phyloP scores from a whole-genome alignment of 1,139 yeast genomes.

The Debaryomyces sp. region DNA sequence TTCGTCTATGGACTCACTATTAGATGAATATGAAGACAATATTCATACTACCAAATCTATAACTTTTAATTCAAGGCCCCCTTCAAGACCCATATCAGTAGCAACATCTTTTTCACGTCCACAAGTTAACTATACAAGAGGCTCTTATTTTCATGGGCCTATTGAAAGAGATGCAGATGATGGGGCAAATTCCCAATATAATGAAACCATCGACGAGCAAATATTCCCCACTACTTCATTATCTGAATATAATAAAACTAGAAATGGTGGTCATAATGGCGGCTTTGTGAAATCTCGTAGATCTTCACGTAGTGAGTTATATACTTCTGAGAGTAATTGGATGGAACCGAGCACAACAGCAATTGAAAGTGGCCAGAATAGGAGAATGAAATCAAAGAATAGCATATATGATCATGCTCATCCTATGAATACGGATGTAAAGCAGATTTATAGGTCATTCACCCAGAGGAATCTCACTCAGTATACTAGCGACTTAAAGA shows the following conservation, averaged over 20 bases:
- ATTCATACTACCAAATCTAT: constrained; percentile 34
- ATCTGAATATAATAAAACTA: constrained; percentile 37
- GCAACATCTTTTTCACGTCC: constrained; percentile 25
- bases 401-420: constrained; percentile 12
- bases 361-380: constrained; percentile 7
- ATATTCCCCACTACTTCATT: constrained; percentile 41
- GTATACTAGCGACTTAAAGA: background rate
- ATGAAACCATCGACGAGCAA: constrained; percentile 17
- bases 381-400: constrained; percentile 25
- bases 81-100: constrained; percentile 32
- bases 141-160: constrained; percentile 5
- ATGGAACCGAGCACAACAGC: constrained; percentile 37
- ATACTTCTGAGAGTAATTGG: constrained; percentile 46
- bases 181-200: constrained; percentile 11
- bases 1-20: constrained; percentile 53
- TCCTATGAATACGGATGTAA: constrained; percentile 22
- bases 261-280: constrained; percentile 17
- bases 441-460: constrained; percentile 39
- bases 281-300: constrained; percentile 27
- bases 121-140: constrained; percentile 12
- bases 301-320: constrained; percentile 46
- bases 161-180: constrained; percentile 1
- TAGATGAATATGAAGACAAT: constrained; percentile 55
- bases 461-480: constrained; percentile 35
- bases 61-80: constrained; percentile 28